Evolutionary conservation across 202 grass and related monocot species (phyloP).

Genomic region (Schoenoplectus tabernaemontani): DNA sequence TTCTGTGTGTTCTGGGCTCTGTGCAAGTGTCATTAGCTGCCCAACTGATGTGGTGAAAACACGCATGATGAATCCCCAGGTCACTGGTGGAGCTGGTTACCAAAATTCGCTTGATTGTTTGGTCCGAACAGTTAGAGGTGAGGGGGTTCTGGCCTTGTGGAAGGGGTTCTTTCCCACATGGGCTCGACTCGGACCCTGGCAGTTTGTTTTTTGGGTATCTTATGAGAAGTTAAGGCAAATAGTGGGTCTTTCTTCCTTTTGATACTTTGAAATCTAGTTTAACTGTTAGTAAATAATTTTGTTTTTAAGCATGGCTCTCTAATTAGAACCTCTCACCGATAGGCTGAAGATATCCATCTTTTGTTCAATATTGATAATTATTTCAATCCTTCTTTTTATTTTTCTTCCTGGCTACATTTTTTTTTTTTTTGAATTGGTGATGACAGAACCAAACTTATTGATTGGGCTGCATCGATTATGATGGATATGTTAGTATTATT

Average conservation of each 20-base stretch:
- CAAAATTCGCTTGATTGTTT: constrained; percentile 78
- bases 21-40: constrained; percentile 54
- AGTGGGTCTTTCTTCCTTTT: constrained; percentile 73
- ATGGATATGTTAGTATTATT: too few relatives aligned
- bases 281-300: background rate
- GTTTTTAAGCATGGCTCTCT: background rate
- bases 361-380: too few relatives aligned
- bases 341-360: too few relatives aligned
- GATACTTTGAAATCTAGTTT: constrained; percentile 9
- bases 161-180: constrained; percentile 86
- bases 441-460: too few relatives aligned
- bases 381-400: too few relatives aligned
- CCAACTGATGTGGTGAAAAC: constrained; percentile 80
- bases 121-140: constrained; percentile 50
- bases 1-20: constrained; percentile 56
- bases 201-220: constrained; percentile 91
- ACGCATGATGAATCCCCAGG: constrained; percentile 69
- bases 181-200: constrained; percentile 82
- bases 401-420: too few relatives aligned
- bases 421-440: too few relatives aligned
- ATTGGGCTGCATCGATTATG: too few relatives aligned
- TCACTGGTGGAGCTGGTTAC: constrained; percentile 34
- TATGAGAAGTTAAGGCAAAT: constrained; percentile 54
- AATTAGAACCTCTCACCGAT: background rate
- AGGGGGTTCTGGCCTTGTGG: constrained; percentile 52